Evolutionary conservation across 2,329 filamentous ascomycete species (phyloP), one percentile per base, ranked within the genome.

Genomic region (Trichophyton mentagrophytes): DNA sequence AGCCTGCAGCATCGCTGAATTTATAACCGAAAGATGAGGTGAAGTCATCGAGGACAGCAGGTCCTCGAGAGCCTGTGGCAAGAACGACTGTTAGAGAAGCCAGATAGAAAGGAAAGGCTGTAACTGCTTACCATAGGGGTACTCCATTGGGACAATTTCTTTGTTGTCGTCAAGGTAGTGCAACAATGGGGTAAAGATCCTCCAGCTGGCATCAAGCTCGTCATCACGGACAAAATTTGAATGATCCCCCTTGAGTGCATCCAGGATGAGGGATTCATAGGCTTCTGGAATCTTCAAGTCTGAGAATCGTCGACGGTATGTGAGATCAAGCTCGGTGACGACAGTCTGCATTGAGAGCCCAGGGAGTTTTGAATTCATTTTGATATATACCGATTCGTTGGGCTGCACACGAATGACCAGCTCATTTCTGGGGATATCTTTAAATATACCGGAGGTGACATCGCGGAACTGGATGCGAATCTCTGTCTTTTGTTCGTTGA

Each of bases 311-410:
- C 93, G 87, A 73, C 95, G 86, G 82, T 99, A 99, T 65, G 95
- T 99, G 67, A 99, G 84, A 72, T 99, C 93, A 63, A 99, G 88
- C 80, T 99, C 93, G 63, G 93, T 99, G 68, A 96, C 89, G 44
- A 97, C 93, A 11, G 93, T 99, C 82, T 99, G 93, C 91, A 97
- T 99, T 80, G 90, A 97, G 70, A 99, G 81, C 69, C 93, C 93
- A 20, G 93, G 95, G 62, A 99, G 82, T 82, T 99, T 99, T 33
- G 92, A 97, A 86, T 99, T 99, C 93, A 99, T 99, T 85, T 99
- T 99, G 77, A 97, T 95, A 80, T 99, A 99, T 67, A 99, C 91
- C 73, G 89, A 95, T 82, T 99, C 93, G 79, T 99, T 99, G 69
- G 93, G 93, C 80, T 99, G 93, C 66, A 99, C 95, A 67, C 93